Base-by-base conservation (phyloP, 1,139 yeast species). In the Wickerhamomyces sp. region DNA sequence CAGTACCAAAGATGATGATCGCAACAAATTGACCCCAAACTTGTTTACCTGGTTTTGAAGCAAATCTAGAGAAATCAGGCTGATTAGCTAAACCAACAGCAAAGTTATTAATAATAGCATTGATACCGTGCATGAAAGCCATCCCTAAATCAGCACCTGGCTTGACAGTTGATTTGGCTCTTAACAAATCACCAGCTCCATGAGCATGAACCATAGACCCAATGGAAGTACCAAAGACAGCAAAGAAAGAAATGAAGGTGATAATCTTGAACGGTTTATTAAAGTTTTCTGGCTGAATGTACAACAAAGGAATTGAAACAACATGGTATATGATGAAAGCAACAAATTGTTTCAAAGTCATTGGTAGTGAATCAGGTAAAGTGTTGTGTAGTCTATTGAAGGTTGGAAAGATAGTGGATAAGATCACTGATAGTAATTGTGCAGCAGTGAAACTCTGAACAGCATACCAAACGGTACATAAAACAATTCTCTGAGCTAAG, bases 21-120 rank as follows among this genome's bases (percentile, higher is more conserved):
- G 64, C 51, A 13, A 64, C 42, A 36, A 56, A 38, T 42, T 57
- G 51, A 40, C 66, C 62, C 56, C 56, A 47, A 25, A 49, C 31
- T 14, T 55, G 56, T 33, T 55, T 49, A 38, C 55, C 57, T 31
- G 54, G 56, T 38, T 52, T 51, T 17, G 45, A 46, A 12, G 65
- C 64, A 54, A 70, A 72, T 44, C 77, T 55, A 12, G 75, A 60
- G 47, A 60, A 72, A 50, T 72, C 77, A 28, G 70, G 59, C 44
- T 68, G 72, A 47, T 52, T 51, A 14, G 57, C 56, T 28, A 59
- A 45, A 16, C 62, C 59, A 28, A 52, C 63, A 1, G 55, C 53
- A 46, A 61, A 57, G 22, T 58, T 54, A 45, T 64, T 66, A 40
- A 65, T 58, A 35, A 63, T 63, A 13, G 55, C 49, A 35, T 58